A percentile compares a stretch with the other conserved stretches of the same genome.
Evolutionary conservation across 306 rosid genomes (phyloP).

Genomic region (Fragaria nilgerrensis): DNA sequence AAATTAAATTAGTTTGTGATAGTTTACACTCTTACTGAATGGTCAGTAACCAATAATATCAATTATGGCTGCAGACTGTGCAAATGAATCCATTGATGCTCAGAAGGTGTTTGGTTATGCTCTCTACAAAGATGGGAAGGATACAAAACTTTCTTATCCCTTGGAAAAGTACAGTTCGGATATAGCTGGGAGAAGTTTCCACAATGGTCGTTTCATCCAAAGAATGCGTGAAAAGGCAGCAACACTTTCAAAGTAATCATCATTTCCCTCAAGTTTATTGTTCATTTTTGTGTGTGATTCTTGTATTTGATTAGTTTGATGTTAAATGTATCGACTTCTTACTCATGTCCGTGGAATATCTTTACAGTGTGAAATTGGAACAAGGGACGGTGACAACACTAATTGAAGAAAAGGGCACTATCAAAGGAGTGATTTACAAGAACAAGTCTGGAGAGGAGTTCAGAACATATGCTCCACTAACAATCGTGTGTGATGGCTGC

Average conservation of each 20-base stretch:
- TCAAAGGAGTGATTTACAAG: constrained; percentile 28
- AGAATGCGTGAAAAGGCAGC: constrained; percentile 52
- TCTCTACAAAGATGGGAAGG: constrained; percentile 53
- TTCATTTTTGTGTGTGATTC: neutral
- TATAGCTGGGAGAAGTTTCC: constrained; percentile 59
- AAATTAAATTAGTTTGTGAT: neutral
- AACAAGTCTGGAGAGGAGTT: constrained; percentile 12
- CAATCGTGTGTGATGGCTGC: constrained; percentile 61
- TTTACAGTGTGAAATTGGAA: constrained; percentile 18
- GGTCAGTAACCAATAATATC: neutral
- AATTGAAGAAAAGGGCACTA: constrained; percentile 9
- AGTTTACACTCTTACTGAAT: neutral
- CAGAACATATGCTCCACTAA: constrained; percentile 41
- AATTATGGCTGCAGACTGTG: constrained; percentile 21
- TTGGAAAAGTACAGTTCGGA: constrained; percentile 37
- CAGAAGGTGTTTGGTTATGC: constrained; percentile 27
- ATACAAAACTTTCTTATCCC: constrained; percentile 44
- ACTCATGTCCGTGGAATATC: neutral
- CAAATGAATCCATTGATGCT: constrained; percentile 25
- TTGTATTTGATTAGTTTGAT: neutral
- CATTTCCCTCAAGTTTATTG: neutral
- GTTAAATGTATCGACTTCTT: neutral
- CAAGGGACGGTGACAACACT: constrained; percentile 25
- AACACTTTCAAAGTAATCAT: constrained; percentile 40
- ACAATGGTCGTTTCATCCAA: constrained; percentile 61